Evolutionary conservation across 2,329 filamentous ascomycete species (phyloP), one percentile per base, ranked within the genome.

Genomic region (Trichoderma aggressivum): DNA sequence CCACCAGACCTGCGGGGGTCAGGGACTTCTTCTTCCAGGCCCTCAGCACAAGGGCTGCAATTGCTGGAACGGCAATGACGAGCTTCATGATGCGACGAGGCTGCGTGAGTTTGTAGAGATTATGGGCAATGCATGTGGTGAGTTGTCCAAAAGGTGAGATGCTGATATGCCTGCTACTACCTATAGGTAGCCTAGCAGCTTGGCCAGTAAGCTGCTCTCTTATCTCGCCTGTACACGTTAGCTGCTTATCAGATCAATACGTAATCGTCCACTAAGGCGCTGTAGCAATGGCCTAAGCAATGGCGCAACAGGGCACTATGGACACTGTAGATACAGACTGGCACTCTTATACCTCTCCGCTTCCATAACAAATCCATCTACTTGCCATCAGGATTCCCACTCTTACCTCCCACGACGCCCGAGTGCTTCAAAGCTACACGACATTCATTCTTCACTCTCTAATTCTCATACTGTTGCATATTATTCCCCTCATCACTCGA

Each of bases 11-110:
- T 7, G 86, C 82, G 0, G 91, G 88, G 0, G 95, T 98, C 50
- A 99, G 87, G 28, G 91, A 94, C 70, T 92, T 91, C 75, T 89
- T 90, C 60, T 87, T 89, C 82, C 88, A 88, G 39, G 92, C 91
- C 72, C 92, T 87, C 76, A 89, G 88, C 70, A 91, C 84, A 75
- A 94, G 86, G 72, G 85, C 85, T 72, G 87, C 75, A 18, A 87
- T 91, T 59, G 85, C 85, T 60, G 89, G 89, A 16, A 86, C 81
- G 14, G 89, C 88, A 75, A 89, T 85, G 63, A 85, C 81, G 64
- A 85, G 80, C 78, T 86, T 89, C 89, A 91, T 91, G 61, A 68
- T 79, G 74, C 21, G 28, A 36, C 34, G 43, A 34, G 39, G 39
- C 21, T 14, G 70, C 58, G 68, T 14, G 28, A 16, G 56, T 14